Conservation (phyloP, 1,284 basidiomycete species). For the Sanghuangporus weigelae region DNA sequence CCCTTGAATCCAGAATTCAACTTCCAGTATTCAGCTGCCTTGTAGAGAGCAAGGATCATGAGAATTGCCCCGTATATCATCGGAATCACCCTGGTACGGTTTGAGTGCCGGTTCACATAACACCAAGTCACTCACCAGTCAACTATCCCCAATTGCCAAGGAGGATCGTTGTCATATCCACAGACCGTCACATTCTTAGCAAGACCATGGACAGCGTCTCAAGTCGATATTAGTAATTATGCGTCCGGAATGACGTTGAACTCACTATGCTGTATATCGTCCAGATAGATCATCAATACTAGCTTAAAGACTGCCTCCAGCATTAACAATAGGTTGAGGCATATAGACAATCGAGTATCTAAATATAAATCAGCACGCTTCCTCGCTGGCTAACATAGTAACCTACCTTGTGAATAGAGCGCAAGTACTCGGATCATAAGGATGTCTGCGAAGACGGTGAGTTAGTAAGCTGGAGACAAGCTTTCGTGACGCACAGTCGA, state of each 20-base stretch:
- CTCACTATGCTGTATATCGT: not conserved
- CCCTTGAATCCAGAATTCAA: not conserved
- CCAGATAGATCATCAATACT: not conserved
- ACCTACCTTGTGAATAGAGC: not conserved
- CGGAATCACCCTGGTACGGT: not conserved
- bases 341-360: not conserved
- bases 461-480: not conserved
- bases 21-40: not conserved
- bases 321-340: not conserved
- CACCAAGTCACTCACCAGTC: not conserved
- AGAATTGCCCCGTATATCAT: not conserved
- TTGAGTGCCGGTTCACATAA: not conserved
- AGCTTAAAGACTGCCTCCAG: too few relatives aligned
- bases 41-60: not conserved
- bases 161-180: not conserved
- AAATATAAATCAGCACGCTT: not conserved
- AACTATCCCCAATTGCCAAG: not conserved
- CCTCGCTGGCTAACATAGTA: not conserved
- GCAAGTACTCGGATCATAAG: slow-evolving; percentile 6
- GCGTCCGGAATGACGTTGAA: not conserved
- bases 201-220: not conserved
- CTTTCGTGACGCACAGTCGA: not conserved
- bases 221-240: not conserved
- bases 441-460: not conserved
- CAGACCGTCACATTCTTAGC: not conserved